These are phyloP conservation scores for Pyrenula aspistea DNA, from an alignment of 495 filamentous ascomycete genomes.

Conservation along the genomic window DNA sequence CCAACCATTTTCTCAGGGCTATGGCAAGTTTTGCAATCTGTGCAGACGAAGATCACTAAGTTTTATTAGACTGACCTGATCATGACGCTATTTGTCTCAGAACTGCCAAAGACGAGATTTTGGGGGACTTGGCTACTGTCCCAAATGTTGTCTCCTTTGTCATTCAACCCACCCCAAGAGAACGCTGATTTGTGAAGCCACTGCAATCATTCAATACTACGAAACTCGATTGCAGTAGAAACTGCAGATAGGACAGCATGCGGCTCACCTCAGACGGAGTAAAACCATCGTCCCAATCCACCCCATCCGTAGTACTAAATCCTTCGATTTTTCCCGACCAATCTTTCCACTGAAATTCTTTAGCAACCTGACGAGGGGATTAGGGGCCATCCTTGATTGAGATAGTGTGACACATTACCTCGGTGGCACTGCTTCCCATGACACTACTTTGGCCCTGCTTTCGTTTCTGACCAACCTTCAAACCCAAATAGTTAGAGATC, in stretches of 20 bases:
- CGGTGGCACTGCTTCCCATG: neutral
- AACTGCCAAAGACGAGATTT: neutral
- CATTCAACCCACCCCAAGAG: neutral
- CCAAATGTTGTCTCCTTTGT: neutral
- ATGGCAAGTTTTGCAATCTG: neutral
- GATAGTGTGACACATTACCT: neutral
- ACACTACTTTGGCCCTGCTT: neutral
- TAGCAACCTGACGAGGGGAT: neutral
- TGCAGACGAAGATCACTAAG: neutral
- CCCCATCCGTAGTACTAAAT: neutral
- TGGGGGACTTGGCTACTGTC: neutral
- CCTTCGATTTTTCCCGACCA: neutral
- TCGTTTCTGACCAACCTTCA: neutral
- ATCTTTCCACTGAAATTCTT: neutral
- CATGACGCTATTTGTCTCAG: neutral
- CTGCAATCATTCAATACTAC: neutral
- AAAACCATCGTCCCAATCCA: neutral
- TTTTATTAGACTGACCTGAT: neutral
- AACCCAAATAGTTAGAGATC: neutral
- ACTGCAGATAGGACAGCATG: neutral
- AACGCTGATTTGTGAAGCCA: neutral
- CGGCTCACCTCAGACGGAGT: neutral
- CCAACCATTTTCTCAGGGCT: neutral
- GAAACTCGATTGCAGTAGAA: neutral
- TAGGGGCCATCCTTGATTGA: neutral